Base-by-base conservation (phyloP, 768 basidiomycete genomes). In the Gloeostereum incarnatum region DNA sequence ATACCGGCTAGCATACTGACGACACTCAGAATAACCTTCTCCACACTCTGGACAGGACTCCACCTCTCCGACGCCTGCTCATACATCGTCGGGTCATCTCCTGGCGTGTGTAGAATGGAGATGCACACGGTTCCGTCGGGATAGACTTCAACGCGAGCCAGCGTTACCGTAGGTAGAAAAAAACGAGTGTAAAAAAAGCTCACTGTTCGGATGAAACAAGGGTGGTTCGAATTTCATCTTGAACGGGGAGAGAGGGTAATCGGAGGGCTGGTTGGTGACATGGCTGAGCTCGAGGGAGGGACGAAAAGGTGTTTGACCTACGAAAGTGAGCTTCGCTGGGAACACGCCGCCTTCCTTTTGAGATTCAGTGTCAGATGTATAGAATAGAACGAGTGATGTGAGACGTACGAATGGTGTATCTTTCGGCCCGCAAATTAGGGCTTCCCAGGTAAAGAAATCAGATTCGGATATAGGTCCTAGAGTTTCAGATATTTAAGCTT, bases 161-260 rank as follows among this genome's bases (percentile, higher is more conserved):
- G 40, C 16, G 40, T 42, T 34, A 52, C 39, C 26, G 42, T 29
- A 18, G 33, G n/a, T 4, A 39, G 10, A 42, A 23, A 10, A 18
- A 20, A 14, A 38, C 18, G 33, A 32, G 13, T 17, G 35, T 34
- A 25, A 24, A 24, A 39, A 40, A 35, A 22, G n/a, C 85, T 59
- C 48, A 94, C 96, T 85, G 58, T 99, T 99, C 13, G 96, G 96
- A 61, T 99, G 96, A 61, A 97, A 87, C 39, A 99, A 58, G 2
- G 94, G 93, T 3, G 96, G 96, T 31, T 97, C 92, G 52, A 99
- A 99, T 53, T 76, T 90, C 96, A 99, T 98, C 66, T 92, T 97
- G 80, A 98, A 98, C 14, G 96, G 96, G 37, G 89, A 94, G 51
- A 99, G 65, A 22, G 96, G 96, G 61, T 99, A 99, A 55, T 99